Evolutionary conservation across 2,329 filamentous ascomycete genomes (phyloP).

Genomic region (Stachybotrys chlorohalonatus): DNA sequence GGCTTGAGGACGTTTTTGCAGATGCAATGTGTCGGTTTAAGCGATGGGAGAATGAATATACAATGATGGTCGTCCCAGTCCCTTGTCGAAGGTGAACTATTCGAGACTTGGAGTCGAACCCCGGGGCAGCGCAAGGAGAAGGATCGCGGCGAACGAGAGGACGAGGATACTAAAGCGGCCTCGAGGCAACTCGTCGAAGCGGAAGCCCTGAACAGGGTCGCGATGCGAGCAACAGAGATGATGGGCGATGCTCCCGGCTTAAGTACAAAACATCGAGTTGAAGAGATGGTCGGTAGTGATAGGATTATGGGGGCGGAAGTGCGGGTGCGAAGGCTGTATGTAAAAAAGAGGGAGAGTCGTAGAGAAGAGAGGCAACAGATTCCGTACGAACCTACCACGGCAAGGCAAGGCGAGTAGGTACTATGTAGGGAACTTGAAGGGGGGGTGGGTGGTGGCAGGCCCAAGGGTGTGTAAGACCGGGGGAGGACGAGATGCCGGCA

Average conservation of each 20-base stretch:
- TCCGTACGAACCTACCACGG: not conserved
- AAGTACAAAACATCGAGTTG: not conserved
- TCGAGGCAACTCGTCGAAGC: not conserved
- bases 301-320: not conserved
- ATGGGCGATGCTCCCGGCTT: not conserved
- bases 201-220: slow-evolving; percentile 5
- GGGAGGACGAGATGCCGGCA: not conserved
- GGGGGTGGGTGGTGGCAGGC: not conserved
- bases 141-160: not conserved
- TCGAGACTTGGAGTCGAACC: not conserved
- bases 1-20: not conserved
- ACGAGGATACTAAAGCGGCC: not conserved
- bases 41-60: not conserved
- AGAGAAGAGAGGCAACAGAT: not conserved
- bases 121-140: not conserved
- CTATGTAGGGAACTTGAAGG: not conserved
- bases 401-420: not conserved
- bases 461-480: not conserved
- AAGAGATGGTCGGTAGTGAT: not conserved
- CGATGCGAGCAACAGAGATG: slow-evolving; percentile 1
- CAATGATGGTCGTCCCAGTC: slow-evolving; percentile 2
- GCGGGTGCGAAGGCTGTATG: not conserved
- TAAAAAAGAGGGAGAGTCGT: not conserved
- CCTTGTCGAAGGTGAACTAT: not conserved
- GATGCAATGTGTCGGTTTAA: not conserved